A percentile compares a stretch with the other conserved stretches of the same genome.
Evolutionary conservation across 805 yeast species (phyloP).

Genomic region (Wickerhamomyces subpelliculosus): DNA sequence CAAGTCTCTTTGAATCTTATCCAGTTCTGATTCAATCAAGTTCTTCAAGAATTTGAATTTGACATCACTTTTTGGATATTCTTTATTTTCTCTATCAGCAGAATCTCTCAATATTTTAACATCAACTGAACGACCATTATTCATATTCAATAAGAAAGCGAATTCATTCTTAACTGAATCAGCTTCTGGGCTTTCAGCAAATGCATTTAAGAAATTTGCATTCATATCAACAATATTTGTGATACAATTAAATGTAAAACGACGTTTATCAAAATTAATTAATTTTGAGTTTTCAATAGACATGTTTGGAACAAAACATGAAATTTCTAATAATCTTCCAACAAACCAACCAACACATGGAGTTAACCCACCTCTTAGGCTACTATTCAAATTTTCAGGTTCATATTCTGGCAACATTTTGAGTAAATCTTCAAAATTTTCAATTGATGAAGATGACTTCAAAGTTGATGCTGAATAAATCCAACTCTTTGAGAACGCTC

Average conservation of each 20-base stretch:
- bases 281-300: conserved; percentile 53
- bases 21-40: conserved; percentile 42
- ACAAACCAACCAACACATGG: conserved; percentile 93
- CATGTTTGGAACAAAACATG: conserved; percentile 74
- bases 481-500: conserved; percentile 69
- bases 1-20: conserved; percentile 45
- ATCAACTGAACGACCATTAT: too few relatives aligned
- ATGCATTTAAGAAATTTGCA: conserved; percentile 7
- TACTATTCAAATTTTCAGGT: conserved; percentile 23
- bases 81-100: conserved; percentile 37
- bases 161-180: conserved; percentile 29
- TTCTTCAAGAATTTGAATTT: conserved; percentile 36
- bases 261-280: conserved; percentile 80
- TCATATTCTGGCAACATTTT: conserved; percentile 29
- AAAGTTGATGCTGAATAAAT: conserved; percentile 34
- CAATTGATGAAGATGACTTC: conserved; percentile 12
- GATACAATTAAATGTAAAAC: conserved; percentile 58
- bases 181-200: conserved; percentile 28
- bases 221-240: conserved; percentile 44
- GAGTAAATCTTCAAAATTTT: conserved; percentile 24
- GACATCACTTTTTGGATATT: conserved; percentile 26
- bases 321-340: conserved; percentile 70
- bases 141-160: conserved; percentile 39
- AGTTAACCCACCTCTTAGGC: conserved; percentile 40
- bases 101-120: conserved; percentile 36